Evolutionary conservation across 176 grass and related monocot genomes (phyloP), one percentile per base, ranked within the genome.

Genomic region (Ensete ventricosum): DNA sequence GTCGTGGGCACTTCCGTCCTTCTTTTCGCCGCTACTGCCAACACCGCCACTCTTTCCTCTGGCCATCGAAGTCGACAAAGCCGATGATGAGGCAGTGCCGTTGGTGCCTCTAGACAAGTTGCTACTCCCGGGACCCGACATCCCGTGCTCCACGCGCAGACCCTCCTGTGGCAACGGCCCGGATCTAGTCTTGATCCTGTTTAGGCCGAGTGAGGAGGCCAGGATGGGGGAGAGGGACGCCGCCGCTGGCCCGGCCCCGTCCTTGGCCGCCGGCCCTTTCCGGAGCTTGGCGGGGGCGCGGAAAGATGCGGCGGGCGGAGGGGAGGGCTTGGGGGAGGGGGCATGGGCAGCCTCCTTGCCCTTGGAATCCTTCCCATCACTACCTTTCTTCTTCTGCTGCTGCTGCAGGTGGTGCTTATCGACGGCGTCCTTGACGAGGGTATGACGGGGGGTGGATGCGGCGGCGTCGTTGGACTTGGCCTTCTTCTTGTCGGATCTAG

Each of bases 121-220:
- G 62, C 96, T 99, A 63, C 69, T 83, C 53, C 91, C 96, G 17
- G 95, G 84, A 51, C 82, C 78, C 16, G 91, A 76, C 8, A 87
- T 65, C 62, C 88, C 82, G 85, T 84, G 86, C 8, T 87, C 85
- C 65, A 64, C 76, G 0, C 84, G 84, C 54, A 86, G 84, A 55
- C 88, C 90, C 79, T 99, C 96, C 88, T 91, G 96, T 59, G 91
- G 96, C 81, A 99, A 86, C 73, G 96, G 96, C 19, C 96, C 91
- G 76, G 96, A 99, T 95, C 96, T 99, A 83, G 96, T 99, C 96
- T 99, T 99, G 86, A 99, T 99, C 91, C 87, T 85, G 81, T 99
- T 99, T 50, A 99, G 85, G 14, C 96, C 96, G 14, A 99, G 96
- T 2, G 96, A 95, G 76, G 96, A 99, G 17, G 96, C 96, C 19